Base-by-base conservation (phyloP, 352 stramenopile species). In the Pythium rhizo-oryzae region DNA sequence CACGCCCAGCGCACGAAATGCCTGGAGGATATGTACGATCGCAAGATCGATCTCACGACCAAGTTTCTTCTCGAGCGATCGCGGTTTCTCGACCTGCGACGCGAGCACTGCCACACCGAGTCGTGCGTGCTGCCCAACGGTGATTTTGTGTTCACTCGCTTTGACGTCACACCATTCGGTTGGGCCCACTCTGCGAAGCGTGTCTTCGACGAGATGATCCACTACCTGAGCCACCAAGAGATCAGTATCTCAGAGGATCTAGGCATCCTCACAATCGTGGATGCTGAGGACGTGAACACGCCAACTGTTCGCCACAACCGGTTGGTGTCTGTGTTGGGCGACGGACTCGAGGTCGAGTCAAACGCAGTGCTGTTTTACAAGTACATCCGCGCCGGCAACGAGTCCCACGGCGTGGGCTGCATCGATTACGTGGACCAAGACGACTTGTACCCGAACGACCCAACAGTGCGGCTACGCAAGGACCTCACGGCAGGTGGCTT, bases 391-490 rank as follows among this genome's bases (percentile, higher is more conserved):
- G 56, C 30, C 37, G 56, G 19, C 15, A 11, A 13, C 30, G 53
- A 61, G 9, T 57, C 65, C 24, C 39, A 61, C 21, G 67, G 60
- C 7, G 21, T 74, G 5, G 61, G 44, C 9, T 56, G 33, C 13
- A 56, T 68, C 13, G 56, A 80, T 39, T 82, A 70, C 24, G 75
- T 87, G 8, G 67, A 87, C n/a, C 35, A 73, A 33, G 76, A 87
- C 65, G 77, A 80, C 12, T 39, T 77, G 41, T 76, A 81, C 23
- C 79, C 79, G 13, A 77, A 75, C 61, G 50, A 65, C 8, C 64
- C 77, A 23, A 41, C 51, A 3, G 49, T 78, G 21, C 67, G 67
- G 5, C 25, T 74, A 4, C 39, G 33, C 1, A 60, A 66, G 13
- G 67, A 74, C 43, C 30, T 70, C 30, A 57, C 56, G 18, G 61